Evolutionary conservation across 441 rosid species (phyloP).

Genomic region (Eutrema salsugineum): DNA sequence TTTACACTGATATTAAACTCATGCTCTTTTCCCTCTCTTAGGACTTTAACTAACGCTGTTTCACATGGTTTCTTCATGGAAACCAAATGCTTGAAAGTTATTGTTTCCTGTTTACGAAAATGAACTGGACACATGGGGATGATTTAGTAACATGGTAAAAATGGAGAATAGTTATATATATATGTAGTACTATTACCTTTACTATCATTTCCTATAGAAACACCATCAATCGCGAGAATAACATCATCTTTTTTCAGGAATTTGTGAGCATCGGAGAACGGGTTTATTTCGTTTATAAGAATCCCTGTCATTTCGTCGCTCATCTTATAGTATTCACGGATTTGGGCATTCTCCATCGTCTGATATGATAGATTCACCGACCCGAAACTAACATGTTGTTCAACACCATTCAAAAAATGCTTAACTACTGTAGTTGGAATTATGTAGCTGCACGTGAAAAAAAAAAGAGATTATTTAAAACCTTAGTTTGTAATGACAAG

Average conservation of each 20-base stretch:
- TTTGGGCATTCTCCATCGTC: slow-evolving; percentile 53
- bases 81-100: slow-evolving; percentile 68
- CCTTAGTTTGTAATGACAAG: too few species aligned
- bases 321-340: slow-evolving; percentile 54
- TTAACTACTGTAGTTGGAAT: slow-evolving; percentile 72
- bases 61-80: slow-evolving; percentile 78
- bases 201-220: slow-evolving; percentile 71
- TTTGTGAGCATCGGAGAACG: slow-evolving; percentile 45
- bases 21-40: slow-evolving; percentile 53
- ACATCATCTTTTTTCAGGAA: slow-evolving; percentile 46
- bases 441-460: slow-evolving; percentile 28
- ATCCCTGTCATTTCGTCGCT: slow-evolving; percentile 51
- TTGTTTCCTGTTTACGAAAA: slow-evolving; percentile 64
- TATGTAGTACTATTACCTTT: slow-evolving; percentile 39
- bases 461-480: too few species aligned
- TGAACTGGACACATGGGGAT: slow-evolving; percentile 45
- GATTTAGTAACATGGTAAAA: not conserved
- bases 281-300: slow-evolving; percentile 65
- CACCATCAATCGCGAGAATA: slow-evolving; percentile 62
- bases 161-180: not conserved
- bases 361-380: slow-evolving; percentile 41
- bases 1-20: slow-evolving; percentile 46
- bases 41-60: slow-evolving; percentile 42
- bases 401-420: slow-evolving; percentile 21
- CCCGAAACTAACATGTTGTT: not conserved